Base-by-base conservation (phyloP, 2,329 filamentous ascomycete genomes). In the Lomentospora prolificans region DNA sequence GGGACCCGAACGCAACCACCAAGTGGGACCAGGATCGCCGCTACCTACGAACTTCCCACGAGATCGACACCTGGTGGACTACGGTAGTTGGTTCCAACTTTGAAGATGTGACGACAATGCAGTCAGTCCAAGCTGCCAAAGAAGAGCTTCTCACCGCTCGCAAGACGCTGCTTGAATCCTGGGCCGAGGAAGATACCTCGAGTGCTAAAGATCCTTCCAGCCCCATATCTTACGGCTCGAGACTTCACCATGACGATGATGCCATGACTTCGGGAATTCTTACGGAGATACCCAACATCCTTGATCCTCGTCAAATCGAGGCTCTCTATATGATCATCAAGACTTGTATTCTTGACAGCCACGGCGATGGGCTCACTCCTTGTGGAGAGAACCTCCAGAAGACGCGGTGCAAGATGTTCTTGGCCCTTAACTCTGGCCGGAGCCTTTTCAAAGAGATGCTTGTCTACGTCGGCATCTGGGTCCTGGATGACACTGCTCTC, bases 281-380 rank as follows among this genome's bases (percentile, higher is more conserved):
- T 56, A 96, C 92, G 0, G 92, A 97, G 67, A 90, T 97, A 10
- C 92, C 92, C 28, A 87, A 97, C 61, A 95, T 96, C 36, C 77
- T 97, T 28, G 91, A 95, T 46, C 92, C 92, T 0, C 91, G 90
- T 56, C 92, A 97, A 70, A 96, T 96, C 55, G 92, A 97, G 69
- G 91, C 94, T 4, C 74, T 97, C 55, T 92, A 95, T 56, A 96
- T 96, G 91, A 95, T 96, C 58, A 86, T 97, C 64, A 96, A 96
- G 74, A 91, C 89, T 12, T 95, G 91, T 59, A 95, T 97, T 55
- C 83, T 96, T 22, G 89, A 95, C 63, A 84, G 83, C n/a, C 77
- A 82, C 58, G 88, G 87, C 58, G 46, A 27, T 14, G 82, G 84
- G 0, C 72, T 82, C 6, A 87, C 85, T 48, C 70, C 75, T 8